A percentile compares a stretch with the other conserved stretches of the same genome.
phyloP scores from a whole-genome alignment of 2,329 filamentous ascomycete species.

The Penicillium thymicola region DNA sequence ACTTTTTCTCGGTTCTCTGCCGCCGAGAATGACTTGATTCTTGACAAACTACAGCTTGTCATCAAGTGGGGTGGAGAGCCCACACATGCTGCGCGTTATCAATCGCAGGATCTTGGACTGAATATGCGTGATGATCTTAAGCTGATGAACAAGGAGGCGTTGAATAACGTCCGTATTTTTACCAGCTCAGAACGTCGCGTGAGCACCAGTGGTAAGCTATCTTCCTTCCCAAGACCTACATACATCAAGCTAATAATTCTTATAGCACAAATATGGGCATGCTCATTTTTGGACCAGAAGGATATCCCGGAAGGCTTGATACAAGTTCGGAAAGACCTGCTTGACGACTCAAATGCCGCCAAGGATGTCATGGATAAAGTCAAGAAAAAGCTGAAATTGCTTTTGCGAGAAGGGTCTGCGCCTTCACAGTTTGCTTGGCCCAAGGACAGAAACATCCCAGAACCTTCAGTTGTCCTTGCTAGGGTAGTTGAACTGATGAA shows the following conservation, averaged over 20 bases:
- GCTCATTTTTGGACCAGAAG: slow-evolving; percentile 81
- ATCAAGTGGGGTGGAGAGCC: slow-evolving; percentile 99
- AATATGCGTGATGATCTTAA: slow-evolving; percentile 95
- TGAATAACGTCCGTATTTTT: slow-evolving; percentile 91
- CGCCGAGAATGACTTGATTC: slow-evolving; percentile 83
- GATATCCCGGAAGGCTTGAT: slow-evolving; percentile 84
- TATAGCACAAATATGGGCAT: slow-evolving; percentile 85
- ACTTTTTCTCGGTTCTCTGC: slow-evolving; percentile 94
- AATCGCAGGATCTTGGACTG: slow-evolving; percentile 88
- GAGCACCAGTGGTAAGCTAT: slow-evolving; percentile 67
- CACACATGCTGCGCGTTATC: slow-evolving; percentile 93
- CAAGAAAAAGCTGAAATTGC: slow-evolving; percentile 96
- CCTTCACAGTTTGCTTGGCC: slow-evolving; percentile 99
- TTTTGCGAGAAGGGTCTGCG: slow-evolving; percentile 87
- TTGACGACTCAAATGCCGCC: slow-evolving; percentile 96
- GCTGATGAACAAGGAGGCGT: slow-evolving; percentile 84
- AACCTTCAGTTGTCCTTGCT: slow-evolving; percentile 87
- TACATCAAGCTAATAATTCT: slow-evolving; percentile 9
- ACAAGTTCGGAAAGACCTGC: slow-evolving; percentile 83
- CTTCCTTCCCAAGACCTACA: background rate
- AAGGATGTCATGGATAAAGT: slow-evolving; percentile 99
- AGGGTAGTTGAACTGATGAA: slow-evolving; percentile 96
- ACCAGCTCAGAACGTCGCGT: slow-evolving; percentile 94
- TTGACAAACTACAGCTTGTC: slow-evolving; percentile 95
- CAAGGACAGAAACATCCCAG: slow-evolving; percentile 73